Percentiles rank a stretch among this genome's conserved stretches.
Evolutionary conservation across 345 rosid genomes (phyloP).

Genomic region (Salix suchowensis): DNA sequence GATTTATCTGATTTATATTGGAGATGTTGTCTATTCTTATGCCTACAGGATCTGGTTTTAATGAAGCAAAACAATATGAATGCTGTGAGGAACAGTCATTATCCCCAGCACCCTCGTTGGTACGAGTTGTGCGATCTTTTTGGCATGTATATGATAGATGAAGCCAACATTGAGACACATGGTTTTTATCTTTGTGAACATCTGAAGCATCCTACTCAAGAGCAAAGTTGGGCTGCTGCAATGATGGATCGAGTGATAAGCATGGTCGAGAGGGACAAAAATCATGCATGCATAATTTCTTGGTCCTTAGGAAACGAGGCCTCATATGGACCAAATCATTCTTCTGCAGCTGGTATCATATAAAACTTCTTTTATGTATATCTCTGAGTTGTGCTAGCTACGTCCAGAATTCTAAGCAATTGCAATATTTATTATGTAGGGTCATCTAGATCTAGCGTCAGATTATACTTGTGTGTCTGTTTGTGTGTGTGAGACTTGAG

Average conservation of each 20-base stretch:
- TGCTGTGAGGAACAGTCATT: constrained; percentile 97
- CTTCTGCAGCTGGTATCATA: constrained; percentile 79
- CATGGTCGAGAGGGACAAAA: constrained; percentile 98
- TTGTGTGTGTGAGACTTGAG: not conserved
- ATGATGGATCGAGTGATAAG: constrained; percentile 94
- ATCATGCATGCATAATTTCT: constrained; percentile 79
- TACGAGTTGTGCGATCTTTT: constrained; percentile 91
- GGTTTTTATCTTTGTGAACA: constrained; percentile 70
- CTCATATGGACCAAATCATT: constrained; percentile 95
- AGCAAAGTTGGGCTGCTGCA: constrained; percentile 86
- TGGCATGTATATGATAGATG: constrained; percentile 98
- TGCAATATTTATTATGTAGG: not conserved
- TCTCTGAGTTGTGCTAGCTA: not conserved
- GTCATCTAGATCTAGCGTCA: not conserved
- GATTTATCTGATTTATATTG: not conserved
- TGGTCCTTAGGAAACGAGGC: constrained; percentile 99
- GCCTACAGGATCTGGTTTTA: constrained; percentile 74
- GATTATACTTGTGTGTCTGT: not conserved
- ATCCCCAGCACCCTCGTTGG: constrained; percentile 99
- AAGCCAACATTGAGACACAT: constrained; percentile 98
- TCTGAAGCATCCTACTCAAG: constrained; percentile 85
- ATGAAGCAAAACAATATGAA: constrained; percentile 95
- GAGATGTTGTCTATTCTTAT: constrained; percentile 7
- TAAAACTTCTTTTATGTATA: constrained; percentile 6
- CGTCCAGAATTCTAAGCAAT: not conserved